A percentile compares a stretch with the other conserved stretches of the same genome.
phyloP scores from a whole-genome alignment of 768 basidiomycete species.

The Lactarius deliciosus region DNA sequence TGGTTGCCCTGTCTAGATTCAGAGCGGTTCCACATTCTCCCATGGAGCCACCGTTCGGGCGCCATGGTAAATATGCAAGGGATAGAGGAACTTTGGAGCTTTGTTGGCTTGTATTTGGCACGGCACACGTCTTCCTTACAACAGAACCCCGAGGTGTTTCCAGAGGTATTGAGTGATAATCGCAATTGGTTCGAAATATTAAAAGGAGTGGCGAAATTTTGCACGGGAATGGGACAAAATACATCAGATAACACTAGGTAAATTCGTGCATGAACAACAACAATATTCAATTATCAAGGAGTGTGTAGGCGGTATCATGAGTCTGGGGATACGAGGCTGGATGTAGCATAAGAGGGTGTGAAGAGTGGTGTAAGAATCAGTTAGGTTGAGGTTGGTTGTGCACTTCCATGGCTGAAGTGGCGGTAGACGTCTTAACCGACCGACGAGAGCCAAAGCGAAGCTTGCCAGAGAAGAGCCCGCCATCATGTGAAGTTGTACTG shows the following conservation, averaged over 20 bases:
- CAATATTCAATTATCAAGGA: conserved; percentile 29
- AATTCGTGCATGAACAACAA: conserved; percentile 27
- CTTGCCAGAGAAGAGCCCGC: conserved; percentile 66
- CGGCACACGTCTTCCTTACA: background rate
- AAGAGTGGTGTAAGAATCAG: conserved; percentile 7
- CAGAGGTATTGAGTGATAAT: conserved; percentile 10
- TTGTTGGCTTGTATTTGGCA: background rate
- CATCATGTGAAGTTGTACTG: conserved; percentile 71
- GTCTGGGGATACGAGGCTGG: conserved; percentile 8
- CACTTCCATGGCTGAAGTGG: conserved; percentile 25
- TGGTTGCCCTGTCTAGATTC: conserved; percentile 16
- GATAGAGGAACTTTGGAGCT: background rate
- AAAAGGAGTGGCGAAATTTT: conserved; percentile 22
- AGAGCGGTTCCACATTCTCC: conserved; percentile 21
- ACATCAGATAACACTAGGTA: conserved; percentile 24
- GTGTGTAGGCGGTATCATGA: conserved; percentile 26
- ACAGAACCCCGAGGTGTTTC: background rate
- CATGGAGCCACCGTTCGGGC: conserved; percentile 23
- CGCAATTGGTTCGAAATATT: conserved; percentile 7
- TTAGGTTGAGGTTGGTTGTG: conserved; percentile 11
- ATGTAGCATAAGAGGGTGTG: conserved; percentile 2
- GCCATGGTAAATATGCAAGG: conserved; percentile 24
- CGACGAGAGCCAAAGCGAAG: conserved; percentile 75
- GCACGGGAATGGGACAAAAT: conserved; percentile 13
- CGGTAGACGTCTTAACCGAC: conserved; percentile 41